Percentiles rank a stretch among this genome's conserved stretches.
phyloP scores from a whole-genome alignment of 176 grass and related monocot genomes.

The Bolboschoenus planiculmis region DNA sequence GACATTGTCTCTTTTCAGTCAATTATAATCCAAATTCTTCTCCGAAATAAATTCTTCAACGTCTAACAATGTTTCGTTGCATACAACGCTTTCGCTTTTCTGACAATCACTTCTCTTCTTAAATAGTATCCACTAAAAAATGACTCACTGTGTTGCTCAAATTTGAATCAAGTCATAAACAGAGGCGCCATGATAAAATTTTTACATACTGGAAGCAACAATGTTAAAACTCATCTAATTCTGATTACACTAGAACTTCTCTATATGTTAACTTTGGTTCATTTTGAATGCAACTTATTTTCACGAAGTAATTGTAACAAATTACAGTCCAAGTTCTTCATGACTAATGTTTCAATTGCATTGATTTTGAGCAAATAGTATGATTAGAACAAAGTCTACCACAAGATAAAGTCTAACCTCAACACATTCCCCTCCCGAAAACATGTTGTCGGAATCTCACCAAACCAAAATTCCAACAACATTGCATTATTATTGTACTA shows the following conservation, averaged over 20 bases:
- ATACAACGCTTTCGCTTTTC: no score
- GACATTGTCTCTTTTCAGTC: neutral
- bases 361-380: neutral
- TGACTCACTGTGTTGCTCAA: neutral
- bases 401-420: neutral
- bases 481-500: neutral
- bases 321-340: neutral
- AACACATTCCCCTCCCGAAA: neutral
- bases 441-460: neutral
- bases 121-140: no score
- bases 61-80: no score
- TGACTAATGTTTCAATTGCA: neutral
- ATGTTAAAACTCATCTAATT: neutral
- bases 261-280: neutral
- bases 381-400: neutral
- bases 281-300: neutral
- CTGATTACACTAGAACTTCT: neutral
- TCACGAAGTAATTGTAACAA: neutral
- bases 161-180: neutral
- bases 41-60: no score
- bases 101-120: no score
- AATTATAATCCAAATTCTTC: no score
- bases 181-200: neutral
- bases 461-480: neutral
- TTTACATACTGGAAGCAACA: neutral